A percentile compares a stretch with the other conserved stretches of the same genome.
Evolutionary conservation across 495 filamentous ascomycete species (phyloP).

Genomic region (Polyplosphaeria fusca): DNA sequence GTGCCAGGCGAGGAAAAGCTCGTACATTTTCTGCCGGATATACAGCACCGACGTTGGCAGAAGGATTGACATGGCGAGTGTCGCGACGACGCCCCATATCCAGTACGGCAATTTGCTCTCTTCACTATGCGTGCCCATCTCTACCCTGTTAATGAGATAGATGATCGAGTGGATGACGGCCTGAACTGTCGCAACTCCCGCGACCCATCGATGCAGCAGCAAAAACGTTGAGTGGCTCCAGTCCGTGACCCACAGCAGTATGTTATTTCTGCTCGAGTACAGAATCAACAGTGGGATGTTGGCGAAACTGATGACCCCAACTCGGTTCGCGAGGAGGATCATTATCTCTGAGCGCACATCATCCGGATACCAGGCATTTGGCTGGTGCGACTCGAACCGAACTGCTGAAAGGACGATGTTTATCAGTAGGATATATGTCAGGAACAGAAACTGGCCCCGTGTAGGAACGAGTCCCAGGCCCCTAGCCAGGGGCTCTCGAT

Average conservation of each 20-base stretch:
- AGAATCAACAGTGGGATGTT: slow-evolving; percentile 40
- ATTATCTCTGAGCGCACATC: background rate
- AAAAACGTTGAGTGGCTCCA: slow-evolving; percentile 47
- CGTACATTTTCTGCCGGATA: slow-evolving; percentile 40
- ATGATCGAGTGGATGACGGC: slow-evolving; percentile 41
- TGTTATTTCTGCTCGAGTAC: slow-evolving; percentile 44
- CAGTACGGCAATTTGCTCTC: slow-evolving; percentile 32
- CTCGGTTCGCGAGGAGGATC: background rate
- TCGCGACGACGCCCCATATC: slow-evolving; percentile 45
- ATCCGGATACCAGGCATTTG: background rate
- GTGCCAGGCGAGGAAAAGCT: slow-evolving; percentile 45
- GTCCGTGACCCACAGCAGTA: slow-evolving; percentile 46
- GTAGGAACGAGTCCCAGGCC: slow-evolving; percentile 41
- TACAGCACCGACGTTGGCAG: slow-evolving; percentile 24
- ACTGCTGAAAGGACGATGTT: slow-evolving; percentile 42
- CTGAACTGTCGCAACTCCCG: slow-evolving; percentile 41
- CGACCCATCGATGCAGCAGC: slow-evolving; percentile 48
- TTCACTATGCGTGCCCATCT: slow-evolving; percentile 27
- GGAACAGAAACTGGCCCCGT: slow-evolving; percentile 43
- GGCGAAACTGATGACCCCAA: slow-evolving; percentile 1
- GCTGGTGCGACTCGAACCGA: background rate
- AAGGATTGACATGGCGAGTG: slow-evolving; percentile 27
- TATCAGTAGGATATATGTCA: slow-evolving; percentile 41
- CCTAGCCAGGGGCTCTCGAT: slow-evolving; percentile 9
- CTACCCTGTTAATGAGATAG: slow-evolving; percentile 25